Evolutionary conservation across 352 stramenopile species (phyloP).

Genomic region (Thraustochytrium striatum): DNA sequence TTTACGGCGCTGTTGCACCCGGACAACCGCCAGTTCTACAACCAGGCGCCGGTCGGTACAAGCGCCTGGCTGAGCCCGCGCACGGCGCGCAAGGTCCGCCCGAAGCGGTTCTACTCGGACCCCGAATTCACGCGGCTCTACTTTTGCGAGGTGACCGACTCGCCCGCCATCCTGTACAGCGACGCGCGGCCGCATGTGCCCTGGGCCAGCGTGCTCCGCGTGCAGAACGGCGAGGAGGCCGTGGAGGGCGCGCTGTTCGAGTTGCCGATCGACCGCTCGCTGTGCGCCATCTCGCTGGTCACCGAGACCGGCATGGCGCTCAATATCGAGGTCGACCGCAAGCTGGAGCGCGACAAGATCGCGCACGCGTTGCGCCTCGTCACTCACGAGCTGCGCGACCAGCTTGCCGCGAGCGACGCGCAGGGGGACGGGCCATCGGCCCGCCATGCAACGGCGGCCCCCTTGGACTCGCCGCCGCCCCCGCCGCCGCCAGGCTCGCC

Average conservation of each 20-base stretch:
- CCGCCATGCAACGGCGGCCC: too few species aligned
- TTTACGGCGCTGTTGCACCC: conserved; percentile 23
- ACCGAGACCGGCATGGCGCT: not conserved
- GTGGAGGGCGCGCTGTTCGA: not conserved
- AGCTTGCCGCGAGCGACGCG: too few species aligned
- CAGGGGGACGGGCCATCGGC: too few species aligned
- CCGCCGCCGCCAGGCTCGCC: not conserved
- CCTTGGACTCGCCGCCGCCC: not conserved
- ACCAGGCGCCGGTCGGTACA: not conserved
- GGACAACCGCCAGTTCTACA: too few species aligned
- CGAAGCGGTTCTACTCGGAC: conserved; percentile 2
- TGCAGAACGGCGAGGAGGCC: conserved; percentile 11
- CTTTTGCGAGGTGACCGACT: too few species aligned
- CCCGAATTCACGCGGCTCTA: not conserved
- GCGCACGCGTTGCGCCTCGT: conserved; percentile 5
- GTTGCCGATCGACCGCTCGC: not conserved
- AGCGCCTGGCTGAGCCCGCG: not conserved
- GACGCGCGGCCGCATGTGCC: too few species aligned
- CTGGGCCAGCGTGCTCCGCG: too few species aligned
- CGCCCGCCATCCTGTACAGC: too few species aligned
- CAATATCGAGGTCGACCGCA: conserved; percentile 28
- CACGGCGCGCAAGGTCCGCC: not conserved
- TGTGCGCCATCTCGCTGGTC: conserved; percentile 1
- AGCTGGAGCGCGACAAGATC: conserved; percentile 27
- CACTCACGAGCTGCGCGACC: not conserved